Evolutionary conservation across 768 basidiomycete genomes (phyloP), one percentile per base, ranked within the genome.

Genomic region (Dentipellis fragilis): DNA sequence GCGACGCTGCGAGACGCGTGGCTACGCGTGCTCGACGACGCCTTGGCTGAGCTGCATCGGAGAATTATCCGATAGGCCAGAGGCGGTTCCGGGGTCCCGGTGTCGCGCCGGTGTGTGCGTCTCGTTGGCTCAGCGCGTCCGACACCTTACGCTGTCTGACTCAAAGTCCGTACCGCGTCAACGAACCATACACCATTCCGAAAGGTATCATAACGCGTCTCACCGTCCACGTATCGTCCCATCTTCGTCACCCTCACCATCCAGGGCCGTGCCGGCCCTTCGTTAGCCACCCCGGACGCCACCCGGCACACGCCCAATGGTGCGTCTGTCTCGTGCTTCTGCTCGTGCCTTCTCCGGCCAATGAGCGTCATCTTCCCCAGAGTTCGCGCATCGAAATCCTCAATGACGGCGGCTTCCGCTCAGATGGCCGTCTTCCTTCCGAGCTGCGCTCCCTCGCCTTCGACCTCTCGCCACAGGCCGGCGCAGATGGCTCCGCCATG

Each of bases 371-470:
- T 10, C 12, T 36, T 36, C 17, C n/a, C 58, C 57, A 80, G 79
- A 71, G 72, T 54, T 80, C 76, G 46, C 68, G 77, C 54, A 68
- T 88, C 46, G 90, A 92, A 67, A 84, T 90, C 22, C 78, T 92
- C 57, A 91, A 91, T 67, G 84, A 87, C 49, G 89, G 85, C 40
- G 87, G 86, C 47, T 89, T 89, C 64, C 89, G 95, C 58, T 92
- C 92, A 23, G 95, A 98, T 69, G 91, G 90, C 47, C 80, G 95
- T 48, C 77, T 87, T n/a, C 93, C 94, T 57, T 90, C 85, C 70
- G 95, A 97, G 67, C 75, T 98, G 35, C 84, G 95, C 51, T 82
- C 85, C 58, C 79, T 94, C 58, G 72, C 75, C 49, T 88, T 96
- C 69, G 81, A 87, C 65, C 81, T 96, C 49, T 76, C 84, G 4